A percentile compares a stretch with the other conserved stretches of the same genome.
Evolutionary conservation across 2,329 filamentous ascomycete species (phyloP).

Genomic region (Teratosphaeria nubilosa): DNA sequence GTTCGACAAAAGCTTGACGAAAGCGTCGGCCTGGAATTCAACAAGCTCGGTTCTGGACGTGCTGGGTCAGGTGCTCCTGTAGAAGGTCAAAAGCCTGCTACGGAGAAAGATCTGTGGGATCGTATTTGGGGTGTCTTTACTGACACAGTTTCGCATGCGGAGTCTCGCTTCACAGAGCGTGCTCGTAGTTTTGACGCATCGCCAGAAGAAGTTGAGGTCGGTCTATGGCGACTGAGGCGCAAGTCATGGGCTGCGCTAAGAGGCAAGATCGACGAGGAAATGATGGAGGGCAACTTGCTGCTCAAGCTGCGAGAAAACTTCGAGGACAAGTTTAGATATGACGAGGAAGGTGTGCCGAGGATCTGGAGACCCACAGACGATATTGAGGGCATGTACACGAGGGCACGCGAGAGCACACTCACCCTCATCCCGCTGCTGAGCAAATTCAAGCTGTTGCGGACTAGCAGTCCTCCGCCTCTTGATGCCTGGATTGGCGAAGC

Average conservation of each 20-base stretch:
- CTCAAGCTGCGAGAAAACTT: constrained; percentile 97
- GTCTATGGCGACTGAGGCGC: constrained; percentile 80
- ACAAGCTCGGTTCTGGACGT: constrained; percentile 82
- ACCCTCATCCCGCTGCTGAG: constrained; percentile 82
- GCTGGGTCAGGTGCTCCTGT: constrained; percentile 74
- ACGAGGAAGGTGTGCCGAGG: constrained; percentile 83
- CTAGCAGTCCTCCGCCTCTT: constrained; percentile 69
- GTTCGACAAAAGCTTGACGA: constrained; percentile 80
- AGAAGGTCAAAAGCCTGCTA: constrained; percentile 57
- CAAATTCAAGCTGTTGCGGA: constrained; percentile 67
- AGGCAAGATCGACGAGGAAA: constrained; percentile 89
- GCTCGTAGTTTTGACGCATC: constrained; percentile 91
- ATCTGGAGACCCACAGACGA: constrained; percentile 97
- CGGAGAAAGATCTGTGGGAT: constrained; percentile 89
- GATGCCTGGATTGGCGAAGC: constrained; percentile 72
- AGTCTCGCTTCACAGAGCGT: constrained; percentile 73
- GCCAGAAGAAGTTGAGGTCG: constrained; percentile 80
- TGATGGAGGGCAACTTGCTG: constrained; percentile 93
- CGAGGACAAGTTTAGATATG: constrained; percentile 98
- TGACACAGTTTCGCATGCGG: constrained; percentile 72
- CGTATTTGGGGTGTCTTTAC: constrained; percentile 84
- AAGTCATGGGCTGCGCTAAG: constrained; percentile 91
- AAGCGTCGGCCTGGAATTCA: constrained; percentile 86
- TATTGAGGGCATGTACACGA: constrained; percentile 91
- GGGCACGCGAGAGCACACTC: constrained; percentile 82